Base-by-base conservation (phyloP, 129 eudicot genomes). In the Artemisia argyi region DNA sequence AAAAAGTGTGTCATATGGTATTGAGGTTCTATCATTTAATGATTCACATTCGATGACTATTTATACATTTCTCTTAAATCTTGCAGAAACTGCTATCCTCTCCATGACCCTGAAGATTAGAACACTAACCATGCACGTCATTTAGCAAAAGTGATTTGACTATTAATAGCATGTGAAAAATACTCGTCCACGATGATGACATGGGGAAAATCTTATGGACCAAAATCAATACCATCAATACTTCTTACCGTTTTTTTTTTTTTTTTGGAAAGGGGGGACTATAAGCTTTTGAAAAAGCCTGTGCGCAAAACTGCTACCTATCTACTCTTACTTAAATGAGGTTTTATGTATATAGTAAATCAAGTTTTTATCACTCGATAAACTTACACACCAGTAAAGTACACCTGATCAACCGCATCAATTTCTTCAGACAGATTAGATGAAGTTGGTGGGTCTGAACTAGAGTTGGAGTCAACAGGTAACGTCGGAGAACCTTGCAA, bases 401-500 rank as follows among this genome's bases (percentile, higher is more conserved):
- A 76, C 52, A 66, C 77, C 66, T 57, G 88, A 78, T 83, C 90
- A 77, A 80, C 84, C 64, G 79, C 82, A 53, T 88, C 93, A 60
- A 81, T 70, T 80, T 84, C 97, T 79, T 83, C 98, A 0, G 93
- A 79, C 46, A 84, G 54, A 68, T 71, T 80, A 83, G 78, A 83
- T 61, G 95, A 65, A 62, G 86, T 61, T 83, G 85, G 73, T 17
- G 77, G 96, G 10, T 87, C 91, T 58, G 98, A 83, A 68, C 85
- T 76, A 65, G 82, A 78, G 24, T 65, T 71, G 68, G 95, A 93
- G 53, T 82, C 84, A 60, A 68, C 84, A 65, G 96, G 74, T 11
- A 84, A 58, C 69, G 57, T 69, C 24, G 97, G 91, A 71, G 97
- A 85, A 71, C 84, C 86, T 87, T 90, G 97, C 74, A 78, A 50